phyloP scores from a whole-genome alignment of 768 basidiomycete genomes.

The Tricholoma sp. region DNA sequence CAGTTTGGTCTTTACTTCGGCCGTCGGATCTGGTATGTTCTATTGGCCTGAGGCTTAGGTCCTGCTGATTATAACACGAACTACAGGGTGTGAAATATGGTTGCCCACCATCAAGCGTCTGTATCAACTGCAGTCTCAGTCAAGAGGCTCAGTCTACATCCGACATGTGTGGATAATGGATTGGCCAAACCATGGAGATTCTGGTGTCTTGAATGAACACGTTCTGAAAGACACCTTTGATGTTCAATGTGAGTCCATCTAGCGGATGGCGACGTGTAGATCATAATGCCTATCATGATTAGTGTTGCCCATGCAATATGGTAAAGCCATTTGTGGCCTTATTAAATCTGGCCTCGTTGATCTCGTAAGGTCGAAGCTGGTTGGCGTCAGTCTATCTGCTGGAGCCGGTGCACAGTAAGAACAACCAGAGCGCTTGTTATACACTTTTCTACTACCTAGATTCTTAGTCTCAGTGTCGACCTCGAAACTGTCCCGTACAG shows the following conservation, averaged over 20 bases:
- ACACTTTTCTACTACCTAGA: not conserved
- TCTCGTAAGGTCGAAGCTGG: not conserved
- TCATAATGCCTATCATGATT: not conserved
- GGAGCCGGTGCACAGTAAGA: no score
- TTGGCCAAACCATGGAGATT: not conserved
- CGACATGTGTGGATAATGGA: not conserved
- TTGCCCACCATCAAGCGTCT: not conserved
- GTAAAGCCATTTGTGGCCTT: not conserved
- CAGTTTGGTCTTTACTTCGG: not conserved
- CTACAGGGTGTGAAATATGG: not conserved
- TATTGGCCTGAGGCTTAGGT: no score
- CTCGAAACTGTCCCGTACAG: not conserved
- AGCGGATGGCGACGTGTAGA: not conserved
- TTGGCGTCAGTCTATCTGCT: not conserved
- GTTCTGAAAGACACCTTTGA: not conserved
- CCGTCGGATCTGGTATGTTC: not conserved
- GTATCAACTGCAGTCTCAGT: not conserved
- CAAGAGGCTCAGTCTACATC: not conserved
- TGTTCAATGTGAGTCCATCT: not conserved
- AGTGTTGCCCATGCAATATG: not conserved
- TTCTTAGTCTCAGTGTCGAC: not conserved
- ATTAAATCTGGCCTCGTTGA: not conserved
- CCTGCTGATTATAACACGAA: no score
- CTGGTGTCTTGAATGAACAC: not conserved
- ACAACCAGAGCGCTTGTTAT: not conserved